These are phyloP conservation scores for Komagataea norvegica DNA, from an alignment of 1,139 yeast genomes.

Conservation along the genomic window DNA sequence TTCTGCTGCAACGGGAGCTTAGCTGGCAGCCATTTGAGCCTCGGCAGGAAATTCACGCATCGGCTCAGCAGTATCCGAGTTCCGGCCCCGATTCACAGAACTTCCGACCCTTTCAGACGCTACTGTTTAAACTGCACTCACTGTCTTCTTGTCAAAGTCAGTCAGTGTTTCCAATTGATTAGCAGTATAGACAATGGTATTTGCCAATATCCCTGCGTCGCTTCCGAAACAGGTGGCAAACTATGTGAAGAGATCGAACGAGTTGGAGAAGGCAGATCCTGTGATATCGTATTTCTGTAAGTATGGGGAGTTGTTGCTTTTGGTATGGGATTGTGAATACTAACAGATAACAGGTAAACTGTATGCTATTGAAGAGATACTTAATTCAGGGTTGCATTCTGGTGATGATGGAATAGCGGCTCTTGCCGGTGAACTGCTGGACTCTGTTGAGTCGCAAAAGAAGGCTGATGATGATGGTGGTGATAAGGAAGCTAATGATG, in stretches of 20 bases:
- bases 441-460: constrained; percentile 55
- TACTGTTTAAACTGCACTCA: too few relatives aligned
- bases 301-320: too few relatives aligned
- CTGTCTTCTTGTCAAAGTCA: too few relatives aligned
- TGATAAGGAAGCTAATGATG: constrained; percentile 26
- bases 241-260: constrained; percentile 46
- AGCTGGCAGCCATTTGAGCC: too few relatives aligned
- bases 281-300: constrained; percentile 55
- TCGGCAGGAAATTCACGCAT: too few relatives aligned
- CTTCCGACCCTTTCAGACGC: too few relatives aligned
- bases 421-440: constrained; percentile 57
- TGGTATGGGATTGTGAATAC: too few relatives aligned
- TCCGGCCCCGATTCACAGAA: too few relatives aligned
- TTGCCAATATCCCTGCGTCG: constrained; percentile 23
- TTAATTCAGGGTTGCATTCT: constrained; percentile 53
- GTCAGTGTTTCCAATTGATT: neutral
- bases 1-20: too few relatives aligned
- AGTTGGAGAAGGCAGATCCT: constrained; percentile 47
- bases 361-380: constrained; percentile 63
- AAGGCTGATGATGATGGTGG: constrained; percentile 37
- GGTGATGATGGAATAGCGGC: constrained; percentile 46
- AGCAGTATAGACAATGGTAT: constrained; percentile 1
- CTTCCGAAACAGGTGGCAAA: constrained; percentile 39
- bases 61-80: too few relatives aligned
- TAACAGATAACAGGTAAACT: constrained; percentile 26